Evolutionary conservation across 148 eudicot genomes (phyloP), one percentile per base, ranked within the genome.

Genomic region (Chenopodium berlandieri): DNA sequence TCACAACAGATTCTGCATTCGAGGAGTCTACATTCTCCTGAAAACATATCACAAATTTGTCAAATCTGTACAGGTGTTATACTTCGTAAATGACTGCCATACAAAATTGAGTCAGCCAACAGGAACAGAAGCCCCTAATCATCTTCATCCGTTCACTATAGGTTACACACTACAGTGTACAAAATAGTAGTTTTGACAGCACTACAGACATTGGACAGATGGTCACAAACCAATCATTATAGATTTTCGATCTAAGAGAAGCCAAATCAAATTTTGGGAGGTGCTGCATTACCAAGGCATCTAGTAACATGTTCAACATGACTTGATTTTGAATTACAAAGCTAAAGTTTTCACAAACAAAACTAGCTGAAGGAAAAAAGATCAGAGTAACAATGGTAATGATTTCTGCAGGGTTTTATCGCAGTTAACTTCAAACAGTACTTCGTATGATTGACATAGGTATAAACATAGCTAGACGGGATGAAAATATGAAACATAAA

Each of bases 1-100:
- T 93, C 83, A 93, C 97, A 58, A 88, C 68, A 34, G 88, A 86
- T 83, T 93, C 97, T 19, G 94, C 93, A 74, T 90, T 86, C 22
- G 94, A 65, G 1, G 93, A 87, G 75, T 89, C 87, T 86, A 88
- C 89, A 7, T 87, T 85, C 72, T 89, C 97, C 97, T 92, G 88
- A 79, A 80, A 85, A 66, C n/a, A 64, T 47, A 32, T 9, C n/a
- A 79, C 4, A 19, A 80, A 75, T 44, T 27, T 62, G 37, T 23
- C 60, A n/a, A 4, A 47, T 32, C 22, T 44, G 30, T 17, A 37
- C 31, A n/a, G 75, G 75, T 74, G 37, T 63, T 27, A 23, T 27
- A 37, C 44, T 37, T 37, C 44, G 44, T 40, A 74, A 27, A 50
- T 4, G 11, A 44, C 56, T 20, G 7, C 30, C 31, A 72, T 46